Conservation (phyloP, 2,329 filamentous ascomycete genomes). For the Arthrobotrys musiformis region DNA sequence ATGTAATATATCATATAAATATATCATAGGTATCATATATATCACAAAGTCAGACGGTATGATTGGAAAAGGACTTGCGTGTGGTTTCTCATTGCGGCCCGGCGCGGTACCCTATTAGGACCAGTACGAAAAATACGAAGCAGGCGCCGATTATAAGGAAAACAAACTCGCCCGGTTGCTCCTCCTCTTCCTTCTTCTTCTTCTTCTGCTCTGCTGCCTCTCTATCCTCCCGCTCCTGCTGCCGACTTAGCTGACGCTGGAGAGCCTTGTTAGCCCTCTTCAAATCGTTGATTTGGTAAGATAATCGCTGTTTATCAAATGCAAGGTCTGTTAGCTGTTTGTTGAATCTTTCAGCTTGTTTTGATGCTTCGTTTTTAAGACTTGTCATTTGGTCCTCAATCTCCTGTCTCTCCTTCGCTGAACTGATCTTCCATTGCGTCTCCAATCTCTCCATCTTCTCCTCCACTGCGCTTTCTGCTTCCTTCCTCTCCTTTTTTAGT, state of each 20-base stretch:
- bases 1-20: too few species aligned
- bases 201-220: neutral
- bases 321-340: constrained; percentile 10
- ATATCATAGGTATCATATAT: too few species aligned
- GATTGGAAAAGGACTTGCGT: too few species aligned
- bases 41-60: too few species aligned
- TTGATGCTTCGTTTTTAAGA: neutral
- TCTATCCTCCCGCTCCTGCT: neutral
- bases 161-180: neutral
- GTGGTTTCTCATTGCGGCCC: neutral
- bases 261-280: constrained; percentile 29
- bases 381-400: constrained; percentile 26
- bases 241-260: neutral
- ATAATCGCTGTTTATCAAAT: constrained; percentile 21
- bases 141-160: neutral
- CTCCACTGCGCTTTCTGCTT: constrained; percentile 2
- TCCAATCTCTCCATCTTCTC: constrained; percentile 18
- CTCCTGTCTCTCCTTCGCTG: constrained; percentile 23
- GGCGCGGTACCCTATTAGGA: neutral
- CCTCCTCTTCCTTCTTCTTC: neutral
- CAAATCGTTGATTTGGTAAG: constrained; percentile 23
- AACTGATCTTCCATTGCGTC: constrained; percentile 24
- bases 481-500: constrained; percentile 23
- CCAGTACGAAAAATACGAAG: neutral
- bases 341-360: constrained; percentile 9